A percentile compares a stretch with the other conserved stretches of the same genome.
Evolutionary conservation across 495 filamentous ascomycete species (phyloP).

Genomic region (Rhypophila decipiens): DNA sequence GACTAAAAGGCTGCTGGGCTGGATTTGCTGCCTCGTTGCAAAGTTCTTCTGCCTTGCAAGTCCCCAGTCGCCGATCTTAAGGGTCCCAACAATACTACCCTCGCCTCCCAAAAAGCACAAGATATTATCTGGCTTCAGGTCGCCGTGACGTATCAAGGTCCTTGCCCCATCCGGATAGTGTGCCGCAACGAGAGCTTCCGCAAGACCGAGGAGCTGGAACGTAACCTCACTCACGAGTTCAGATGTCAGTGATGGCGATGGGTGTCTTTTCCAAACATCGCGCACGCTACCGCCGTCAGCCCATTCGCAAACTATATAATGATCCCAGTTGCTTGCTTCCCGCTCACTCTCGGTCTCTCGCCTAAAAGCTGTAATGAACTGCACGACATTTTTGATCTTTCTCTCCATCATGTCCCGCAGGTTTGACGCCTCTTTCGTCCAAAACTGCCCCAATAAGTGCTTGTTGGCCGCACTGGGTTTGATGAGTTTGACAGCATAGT

Average conservation of each 20-base stretch:
- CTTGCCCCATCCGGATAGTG: too few species aligned
- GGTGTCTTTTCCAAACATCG: background rate
- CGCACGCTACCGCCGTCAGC: background rate
- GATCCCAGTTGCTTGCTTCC: background rate
- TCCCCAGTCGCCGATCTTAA: constrained; percentile 24
- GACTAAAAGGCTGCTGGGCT: background rate
- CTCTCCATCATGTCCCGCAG: too few species aligned
- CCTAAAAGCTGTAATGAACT: too few species aligned
- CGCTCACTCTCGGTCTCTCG: too few species aligned
- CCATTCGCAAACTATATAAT: background rate
- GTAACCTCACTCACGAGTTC: background rate
- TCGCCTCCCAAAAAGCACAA: constrained; percentile 3
- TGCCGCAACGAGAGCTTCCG: background rate
- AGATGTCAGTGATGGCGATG: background rate
- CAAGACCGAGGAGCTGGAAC: background rate
- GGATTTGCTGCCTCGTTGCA: constrained; percentile 4
- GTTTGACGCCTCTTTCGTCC: too few species aligned
- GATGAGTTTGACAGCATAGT: too few species aligned
- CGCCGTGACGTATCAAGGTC: constrained; percentile 20
- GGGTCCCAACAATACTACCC: constrained; percentile 4
- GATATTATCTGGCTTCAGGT: constrained; percentile 28
- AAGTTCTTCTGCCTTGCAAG: constrained; percentile 20
- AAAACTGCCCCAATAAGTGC: too few species aligned
- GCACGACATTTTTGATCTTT: too few species aligned
- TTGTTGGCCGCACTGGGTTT: too few species aligned